Percentiles rank a stretch among this genome's conserved stretches.
phyloP scores from a whole-genome alignment of 148 eudicot species.

The Cornus controversa region DNA sequence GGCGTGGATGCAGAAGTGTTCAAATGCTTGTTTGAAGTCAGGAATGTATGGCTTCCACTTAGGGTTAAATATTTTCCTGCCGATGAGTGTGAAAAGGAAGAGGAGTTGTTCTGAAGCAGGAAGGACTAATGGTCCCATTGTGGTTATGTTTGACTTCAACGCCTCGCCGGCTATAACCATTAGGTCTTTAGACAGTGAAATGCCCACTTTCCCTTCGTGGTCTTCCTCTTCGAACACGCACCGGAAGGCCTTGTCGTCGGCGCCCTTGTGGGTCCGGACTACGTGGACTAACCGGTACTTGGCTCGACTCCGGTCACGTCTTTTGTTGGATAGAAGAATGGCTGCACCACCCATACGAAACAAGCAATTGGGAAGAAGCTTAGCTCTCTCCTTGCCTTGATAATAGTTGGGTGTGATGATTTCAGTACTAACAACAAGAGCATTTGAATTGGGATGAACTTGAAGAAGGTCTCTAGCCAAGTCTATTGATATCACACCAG shows the following conservation, averaged over 20 bases:
- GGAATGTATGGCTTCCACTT: conserved; percentile 80
- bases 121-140: conserved; percentile 68
- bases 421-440: conserved; percentile 67
- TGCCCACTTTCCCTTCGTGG: conserved; percentile 52
- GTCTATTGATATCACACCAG: conserved; percentile 61
- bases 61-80: conserved; percentile 56
- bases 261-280: conserved; percentile 72
- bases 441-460: conserved; percentile 58
- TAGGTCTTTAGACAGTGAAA: conserved; percentile 59
- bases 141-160: conserved; percentile 64
- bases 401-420: conserved; percentile 75
- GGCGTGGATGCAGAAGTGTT: conserved; percentile 82
- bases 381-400: conserved; percentile 64
- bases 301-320: conserved; percentile 35
- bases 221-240: conserved; percentile 71
- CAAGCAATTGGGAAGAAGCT: conserved; percentile 72
- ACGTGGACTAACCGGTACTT: conserved; percentile 53
- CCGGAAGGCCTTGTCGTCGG: conserved; percentile 55
- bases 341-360: conserved; percentile 71
- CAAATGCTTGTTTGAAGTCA: conserved; percentile 69
- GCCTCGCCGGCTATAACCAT: conserved; percentile 79
- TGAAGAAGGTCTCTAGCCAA: conserved; percentile 72
- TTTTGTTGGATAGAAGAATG: conserved; percentile 48
- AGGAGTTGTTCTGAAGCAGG: conserved; percentile 72
- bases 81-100: conserved; percentile 60